A percentile compares a stretch with the other conserved stretches of the same genome.
These are phyloP conservation scores for Kernera saxatilis DNA, from an alignment of 345 rosid species.

Conservation along the genomic window DNA sequence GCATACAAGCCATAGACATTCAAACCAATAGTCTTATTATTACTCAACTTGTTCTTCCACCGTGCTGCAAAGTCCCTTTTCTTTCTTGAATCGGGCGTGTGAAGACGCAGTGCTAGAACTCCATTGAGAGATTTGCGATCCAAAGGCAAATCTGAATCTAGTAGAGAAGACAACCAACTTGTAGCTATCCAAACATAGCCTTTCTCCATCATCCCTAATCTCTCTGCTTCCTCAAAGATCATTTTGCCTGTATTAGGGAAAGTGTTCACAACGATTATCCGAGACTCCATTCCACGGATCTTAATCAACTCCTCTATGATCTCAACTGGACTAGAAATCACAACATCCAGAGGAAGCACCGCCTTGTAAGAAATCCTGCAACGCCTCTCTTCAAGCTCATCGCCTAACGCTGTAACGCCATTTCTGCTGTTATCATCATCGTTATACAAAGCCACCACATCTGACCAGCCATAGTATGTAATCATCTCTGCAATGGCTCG, in stretches of 20 bases:
- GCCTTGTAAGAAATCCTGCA: conserved; percentile 71
- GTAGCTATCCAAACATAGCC: conserved; percentile 92
- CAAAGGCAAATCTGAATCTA: conserved; percentile 54
- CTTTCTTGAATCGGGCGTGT: conserved; percentile 56
- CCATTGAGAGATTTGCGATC: conserved; percentile 42
- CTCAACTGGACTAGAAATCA: conserved; percentile 33
- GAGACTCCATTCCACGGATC: conserved; percentile 65
- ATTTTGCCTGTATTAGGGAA: conserved; percentile 49
- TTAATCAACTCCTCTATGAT: conserved; percentile 41
- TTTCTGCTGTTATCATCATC: conserved; percentile 86
- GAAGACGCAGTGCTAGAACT: conserved; percentile 69
- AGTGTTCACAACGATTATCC: conserved; percentile 62
- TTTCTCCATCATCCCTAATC: conserved; percentile 67
- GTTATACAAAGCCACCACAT: conserved; percentile 55
- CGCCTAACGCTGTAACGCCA: conserved; percentile 55
- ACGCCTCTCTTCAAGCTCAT: conserved; percentile 62
- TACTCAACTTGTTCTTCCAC: conserved; percentile 60
- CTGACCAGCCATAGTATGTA: conserved; percentile 59
- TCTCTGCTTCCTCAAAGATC: conserved; percentile 71
- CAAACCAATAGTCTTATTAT: conserved; percentile 51
- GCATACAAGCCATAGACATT: conserved; percentile 79
- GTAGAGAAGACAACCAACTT: conserved; percentile 68
- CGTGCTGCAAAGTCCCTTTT: conserved; percentile 51
- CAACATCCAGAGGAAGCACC: conserved; percentile 53
- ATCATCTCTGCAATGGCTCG: conserved; percentile 77